Percentiles rank a stretch among this genome's conserved stretches.
phyloP scores from a whole-genome alignment of 108 stramenopile species.

The Fragilaria crotonensis region DNA sequence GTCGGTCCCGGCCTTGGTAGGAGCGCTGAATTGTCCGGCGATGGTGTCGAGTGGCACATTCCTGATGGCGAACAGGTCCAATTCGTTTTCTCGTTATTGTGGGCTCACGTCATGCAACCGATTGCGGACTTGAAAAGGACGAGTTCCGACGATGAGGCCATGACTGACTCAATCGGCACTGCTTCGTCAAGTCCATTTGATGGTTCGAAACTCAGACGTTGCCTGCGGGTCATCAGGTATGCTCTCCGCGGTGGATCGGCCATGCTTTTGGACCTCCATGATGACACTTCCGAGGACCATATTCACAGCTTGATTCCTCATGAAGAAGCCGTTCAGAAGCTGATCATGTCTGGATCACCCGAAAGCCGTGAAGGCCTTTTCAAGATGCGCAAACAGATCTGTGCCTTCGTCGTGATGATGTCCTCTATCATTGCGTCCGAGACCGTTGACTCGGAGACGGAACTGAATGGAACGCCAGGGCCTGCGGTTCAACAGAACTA shows the following conservation, averaged over 20 bases:
- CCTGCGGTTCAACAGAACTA: constrained; percentile 20
- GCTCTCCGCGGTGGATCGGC: constrained; percentile 67
- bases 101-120: constrained; percentile 20
- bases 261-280: constrained; percentile 49
- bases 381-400: constrained; percentile 38
- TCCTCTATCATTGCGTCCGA: constrained; percentile 62
- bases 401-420: constrained; percentile 38
- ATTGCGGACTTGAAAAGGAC: constrained; percentile 13
- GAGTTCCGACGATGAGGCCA: constrained; percentile 7
- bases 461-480: constrained; percentile 3
- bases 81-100: constrained; percentile 44
- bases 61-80: constrained; percentile 66
- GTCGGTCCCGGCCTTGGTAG: constrained; percentile 14
- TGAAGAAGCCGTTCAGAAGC: constrained; percentile 50
- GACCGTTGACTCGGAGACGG: constrained; percentile 33
- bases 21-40: constrained; percentile 37
- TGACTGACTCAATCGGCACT: neutral
- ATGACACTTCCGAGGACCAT: neutral
- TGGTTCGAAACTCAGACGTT: constrained; percentile 30
- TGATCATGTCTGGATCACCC: constrained; percentile 31
- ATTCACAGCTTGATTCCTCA: constrained; percentile 40
- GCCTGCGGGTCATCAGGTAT: constrained; percentile 62
- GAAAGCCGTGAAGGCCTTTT: constrained; percentile 33
- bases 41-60: constrained; percentile 61
- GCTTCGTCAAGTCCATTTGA: constrained; percentile 5